Evolutionary conservation across 495 filamentous ascomycete genomes (phyloP), one percentile per base, ranked within the genome.

Genomic region (Cercophora sp.): DNA sequence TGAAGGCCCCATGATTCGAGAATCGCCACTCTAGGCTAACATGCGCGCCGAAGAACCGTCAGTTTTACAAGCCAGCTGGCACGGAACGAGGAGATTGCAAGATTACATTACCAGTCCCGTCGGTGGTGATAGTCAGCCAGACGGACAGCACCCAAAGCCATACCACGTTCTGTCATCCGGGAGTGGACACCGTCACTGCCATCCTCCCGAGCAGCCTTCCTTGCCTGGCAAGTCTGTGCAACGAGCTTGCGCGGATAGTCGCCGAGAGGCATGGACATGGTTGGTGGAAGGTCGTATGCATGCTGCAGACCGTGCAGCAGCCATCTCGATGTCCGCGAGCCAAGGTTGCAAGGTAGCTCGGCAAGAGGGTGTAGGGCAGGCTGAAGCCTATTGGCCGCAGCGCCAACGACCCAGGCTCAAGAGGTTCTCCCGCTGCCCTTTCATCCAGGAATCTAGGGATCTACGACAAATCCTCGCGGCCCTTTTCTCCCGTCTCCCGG

Each of bases 321-420:
- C 40, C 54, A 54, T 56, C 49, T 58, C 41, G 57, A 65, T 57
- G 49, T 34, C 51, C 46, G 42, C 54, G 42, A 54, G 51, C 22
- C 43, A 51, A 42, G 60, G 37, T 58, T 51, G 36, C 61, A 58
- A 35, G 52, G 51, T 31, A 52, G 48, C 24, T 19, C 54, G 46
- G 51, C 49, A 57, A 57, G 54, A 57, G 58, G 58, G 54, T 61
- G 58, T 51, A 55, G 54, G 51, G 51, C 39, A 22, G 44, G 29
- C 39, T 46, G 13, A 19, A 37, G 46, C 46, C 55, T 44, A 65
- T 65, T 62, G 59, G 62, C 24, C 56, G 48, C 20, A n/a, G n/a
- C 10, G 39, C 27, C 50, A 52, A 19, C 39, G 22, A 18, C 32
- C 50, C 39, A 51, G 48, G 15, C 20, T 26, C 47, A 34, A 44